Evolutionary conservation across 768 basidiomycete species (phyloP).

Genomic region (Lactarius akahatsu): DNA sequence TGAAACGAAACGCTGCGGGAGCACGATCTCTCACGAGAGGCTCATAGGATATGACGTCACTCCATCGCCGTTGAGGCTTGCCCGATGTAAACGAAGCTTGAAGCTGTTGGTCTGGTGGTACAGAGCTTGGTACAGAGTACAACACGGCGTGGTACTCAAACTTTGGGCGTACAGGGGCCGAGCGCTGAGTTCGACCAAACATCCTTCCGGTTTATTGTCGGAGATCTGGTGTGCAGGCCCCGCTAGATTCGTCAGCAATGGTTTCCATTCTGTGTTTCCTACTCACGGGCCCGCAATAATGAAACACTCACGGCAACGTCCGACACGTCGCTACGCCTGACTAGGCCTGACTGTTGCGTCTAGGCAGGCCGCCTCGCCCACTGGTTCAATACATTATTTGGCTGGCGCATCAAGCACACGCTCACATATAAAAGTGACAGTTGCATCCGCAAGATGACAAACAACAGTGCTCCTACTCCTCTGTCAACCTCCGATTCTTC

Average conservation of each 20-base stretch:
- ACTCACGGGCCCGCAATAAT: background rate
- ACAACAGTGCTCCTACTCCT: background rate
- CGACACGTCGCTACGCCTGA: background rate
- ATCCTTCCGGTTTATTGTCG: background rate
- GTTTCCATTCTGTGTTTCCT: background rate
- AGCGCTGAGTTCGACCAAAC: background rate
- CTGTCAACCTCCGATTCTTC: constrained; percentile 23
- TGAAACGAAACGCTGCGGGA: background rate
- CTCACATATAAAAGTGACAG: background rate
- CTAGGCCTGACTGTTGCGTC: background rate
- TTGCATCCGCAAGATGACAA: constrained; percentile 23
- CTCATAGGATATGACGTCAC: background rate
- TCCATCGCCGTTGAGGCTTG: background rate
- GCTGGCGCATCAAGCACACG: background rate
- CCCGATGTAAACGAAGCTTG: background rate
- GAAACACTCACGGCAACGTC: background rate
- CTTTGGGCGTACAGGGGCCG: no score
- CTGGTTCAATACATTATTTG: background rate
- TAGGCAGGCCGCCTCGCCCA: background rate
- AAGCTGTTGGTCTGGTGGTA: background rate
- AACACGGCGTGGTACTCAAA: background rate
- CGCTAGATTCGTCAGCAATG: constrained; percentile 22
- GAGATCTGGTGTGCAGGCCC: background rate
- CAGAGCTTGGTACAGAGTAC: no score
- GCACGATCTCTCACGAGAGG: background rate